Conservation (phyloP, 306 rosid genomes). For the cucumber (Cucumis sativus) region DNA sequence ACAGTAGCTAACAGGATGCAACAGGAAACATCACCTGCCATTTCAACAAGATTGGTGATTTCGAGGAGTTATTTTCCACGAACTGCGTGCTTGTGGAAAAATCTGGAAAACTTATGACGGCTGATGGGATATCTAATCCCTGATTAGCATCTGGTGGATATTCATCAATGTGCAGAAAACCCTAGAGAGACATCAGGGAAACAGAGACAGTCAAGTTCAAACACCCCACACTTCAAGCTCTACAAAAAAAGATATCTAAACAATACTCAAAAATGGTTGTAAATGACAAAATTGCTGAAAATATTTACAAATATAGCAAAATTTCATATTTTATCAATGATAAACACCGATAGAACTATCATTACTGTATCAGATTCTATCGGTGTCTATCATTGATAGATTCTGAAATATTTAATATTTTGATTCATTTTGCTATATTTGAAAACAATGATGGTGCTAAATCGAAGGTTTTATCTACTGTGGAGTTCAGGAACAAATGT, state of each 20-base stretch:
- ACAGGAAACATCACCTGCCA: constrained; percentile 36
- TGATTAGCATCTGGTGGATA: constrained; percentile 96
- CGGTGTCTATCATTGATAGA: too few relatives aligned
- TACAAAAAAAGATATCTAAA: neutral
- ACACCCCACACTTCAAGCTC: neutral
- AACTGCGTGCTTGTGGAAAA: constrained; percentile 46
- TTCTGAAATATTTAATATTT: too few relatives aligned
- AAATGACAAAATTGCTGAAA: too few relatives aligned
- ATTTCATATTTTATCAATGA: too few relatives aligned
- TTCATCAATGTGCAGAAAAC: constrained; percentile 90
- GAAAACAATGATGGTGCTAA: neutral
- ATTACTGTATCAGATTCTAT: too few relatives aligned
- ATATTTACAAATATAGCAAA: too few relatives aligned
- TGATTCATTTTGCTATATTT: too few relatives aligned
- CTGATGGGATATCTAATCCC: constrained; percentile 95
- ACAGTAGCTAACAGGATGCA: neutral
- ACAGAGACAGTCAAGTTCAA: neutral
- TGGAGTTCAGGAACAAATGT: neutral
- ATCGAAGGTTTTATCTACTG: neutral
- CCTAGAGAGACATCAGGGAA: constrained; percentile 29
- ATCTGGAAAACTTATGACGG: constrained; percentile 74
- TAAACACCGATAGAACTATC: too few relatives aligned
- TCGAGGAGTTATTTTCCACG: constrained; percentile 24
- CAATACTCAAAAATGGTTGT: neutral
- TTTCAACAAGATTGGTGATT: constrained; percentile 55